A percentile compares a stretch with the other conserved stretches of the same genome.
These are phyloP conservation scores for Globisporangium acanthophoron DNA, from an alignment of 352 stramenopile genomes.

Conservation along the genomic window DNA sequence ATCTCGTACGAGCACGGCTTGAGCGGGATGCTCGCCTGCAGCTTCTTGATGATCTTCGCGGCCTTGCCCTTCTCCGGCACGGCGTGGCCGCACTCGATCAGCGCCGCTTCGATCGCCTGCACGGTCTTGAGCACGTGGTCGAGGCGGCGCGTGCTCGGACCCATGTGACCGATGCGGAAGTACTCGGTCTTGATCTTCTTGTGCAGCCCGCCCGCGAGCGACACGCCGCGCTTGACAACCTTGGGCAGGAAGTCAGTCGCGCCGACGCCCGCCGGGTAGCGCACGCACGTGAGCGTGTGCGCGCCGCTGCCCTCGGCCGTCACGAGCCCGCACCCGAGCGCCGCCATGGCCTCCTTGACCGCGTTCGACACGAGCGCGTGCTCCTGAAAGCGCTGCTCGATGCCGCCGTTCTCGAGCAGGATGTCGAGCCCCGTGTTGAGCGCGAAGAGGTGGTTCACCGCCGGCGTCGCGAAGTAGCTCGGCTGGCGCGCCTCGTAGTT, in stretches of 20 bases:
- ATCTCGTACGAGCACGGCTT: constrained; percentile 35
- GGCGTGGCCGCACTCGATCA: constrained; percentile 66
- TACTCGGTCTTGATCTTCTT: constrained; percentile 84
- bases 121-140: constrained; percentile 76
- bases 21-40: constrained; percentile 45
- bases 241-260: constrained; percentile 70
- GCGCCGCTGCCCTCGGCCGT: constrained; percentile 39
- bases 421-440: constrained; percentile 65
- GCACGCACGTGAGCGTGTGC: constrained; percentile 73
- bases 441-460: constrained; percentile 75
- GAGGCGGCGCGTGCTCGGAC: constrained; percentile 62
- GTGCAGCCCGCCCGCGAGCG: constrained; percentile 64
- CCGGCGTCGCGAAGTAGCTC: constrained; percentile 74
- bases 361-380: constrained; percentile 51
- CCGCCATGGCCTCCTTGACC: constrained; percentile 63
- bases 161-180: constrained; percentile 85
- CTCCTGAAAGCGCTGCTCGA: constrained; percentile 73
- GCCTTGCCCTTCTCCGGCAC: constrained; percentile 53
- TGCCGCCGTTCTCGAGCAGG: constrained; percentile 64
- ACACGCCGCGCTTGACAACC: constrained; percentile 63
- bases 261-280: constrained; percentile 58
- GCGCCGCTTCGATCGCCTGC: constrained; percentile 58
- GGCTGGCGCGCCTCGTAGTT: constrained; percentile 73
- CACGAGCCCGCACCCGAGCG: constrained; percentile 56
- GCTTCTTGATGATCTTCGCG: constrained; percentile 47